Conservation (phyloP, 2,329 filamentous ascomycete genomes). For the Epichloe typhina region DNA sequence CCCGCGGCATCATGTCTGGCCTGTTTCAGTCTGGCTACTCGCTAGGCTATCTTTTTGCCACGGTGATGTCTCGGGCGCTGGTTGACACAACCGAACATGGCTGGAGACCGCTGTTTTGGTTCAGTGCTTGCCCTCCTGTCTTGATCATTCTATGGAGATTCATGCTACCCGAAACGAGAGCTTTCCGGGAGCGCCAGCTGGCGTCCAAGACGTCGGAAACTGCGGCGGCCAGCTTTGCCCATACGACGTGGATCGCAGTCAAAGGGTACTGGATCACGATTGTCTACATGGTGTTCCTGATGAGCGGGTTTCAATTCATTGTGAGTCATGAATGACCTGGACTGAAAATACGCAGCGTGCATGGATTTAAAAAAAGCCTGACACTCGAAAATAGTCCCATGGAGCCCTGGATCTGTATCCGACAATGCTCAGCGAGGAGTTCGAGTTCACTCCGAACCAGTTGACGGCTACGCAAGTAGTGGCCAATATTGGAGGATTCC, state of each 20-base stretch:
- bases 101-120: constrained; percentile 1
- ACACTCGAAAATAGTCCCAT: neutral
- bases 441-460: neutral
- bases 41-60: neutral
- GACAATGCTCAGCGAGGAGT: neutral
- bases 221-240: neutral
- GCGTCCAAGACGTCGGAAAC: neutral
- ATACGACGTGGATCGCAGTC: neutral
- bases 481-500: constrained; percentile 1
- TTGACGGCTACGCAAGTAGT: constrained; percentile 1
- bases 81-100: neutral
- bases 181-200: neutral
- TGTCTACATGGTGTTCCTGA: neutral
- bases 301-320: neutral
- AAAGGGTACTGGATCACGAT: neutral
- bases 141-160: neutral
- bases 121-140: neutral
- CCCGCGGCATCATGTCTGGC: neutral
- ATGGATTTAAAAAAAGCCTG: neutral
- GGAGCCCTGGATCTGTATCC: neutral
- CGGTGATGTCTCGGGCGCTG: neutral
- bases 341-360: neutral
- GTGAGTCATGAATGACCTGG: neutral
- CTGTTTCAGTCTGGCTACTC: neutral
- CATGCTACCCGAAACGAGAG: neutral